phyloP scores from a whole-genome alignment of 768 basidiomycete genomes.

The Amyloporia xantha region DNA sequence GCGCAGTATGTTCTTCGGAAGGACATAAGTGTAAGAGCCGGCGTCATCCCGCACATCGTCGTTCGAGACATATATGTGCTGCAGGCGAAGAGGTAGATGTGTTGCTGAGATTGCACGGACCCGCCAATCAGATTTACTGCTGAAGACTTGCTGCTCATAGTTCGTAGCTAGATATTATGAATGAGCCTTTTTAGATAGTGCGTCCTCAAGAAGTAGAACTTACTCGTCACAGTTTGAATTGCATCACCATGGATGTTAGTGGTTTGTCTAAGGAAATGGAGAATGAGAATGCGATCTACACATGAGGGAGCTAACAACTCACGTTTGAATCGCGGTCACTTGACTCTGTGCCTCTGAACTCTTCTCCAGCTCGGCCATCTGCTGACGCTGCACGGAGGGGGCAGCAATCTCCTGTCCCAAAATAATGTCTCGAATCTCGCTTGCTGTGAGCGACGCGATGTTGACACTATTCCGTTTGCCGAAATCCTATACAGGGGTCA shows the following conservation, averaged over 20 bases:
- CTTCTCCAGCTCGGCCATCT: slow-evolving; percentile 99
- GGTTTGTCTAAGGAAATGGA: no score
- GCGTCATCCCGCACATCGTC: slow-evolving; percentile 99
- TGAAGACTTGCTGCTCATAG: slow-evolving; percentile 98
- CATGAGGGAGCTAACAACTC: no score
- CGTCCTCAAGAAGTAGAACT: no score
- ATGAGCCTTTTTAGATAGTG: no score
- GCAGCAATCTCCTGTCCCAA: slow-evolving; percentile 98
- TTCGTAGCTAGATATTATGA: no score
- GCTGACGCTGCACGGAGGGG: slow-evolving; percentile 92
- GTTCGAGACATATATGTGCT: slow-evolving; percentile 98
- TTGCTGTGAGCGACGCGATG: slow-evolving; percentile 92
- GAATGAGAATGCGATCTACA: no score
- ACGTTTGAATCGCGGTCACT: slow-evolving; percentile 94
- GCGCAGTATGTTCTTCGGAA: slow-evolving; percentile 94
- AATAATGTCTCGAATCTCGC: slow-evolving; percentile 97
- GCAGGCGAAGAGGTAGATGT: slow-evolving; percentile 90
- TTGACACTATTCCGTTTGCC: slow-evolving; percentile 99
- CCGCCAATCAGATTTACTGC: slow-evolving; percentile 99
- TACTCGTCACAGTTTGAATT: slow-evolving; percentile 93
- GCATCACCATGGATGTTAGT: slow-evolving; percentile 97
- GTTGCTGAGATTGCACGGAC: slow-evolving; percentile 97
- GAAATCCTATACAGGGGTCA: slow-evolving; percentile 92
- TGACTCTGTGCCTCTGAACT: slow-evolving; percentile 90
- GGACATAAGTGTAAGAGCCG: slow-evolving; percentile 87